phyloP scores from a whole-genome alignment of 2,329 filamentous ascomycete species.

The Grosmannia serpens region DNA sequence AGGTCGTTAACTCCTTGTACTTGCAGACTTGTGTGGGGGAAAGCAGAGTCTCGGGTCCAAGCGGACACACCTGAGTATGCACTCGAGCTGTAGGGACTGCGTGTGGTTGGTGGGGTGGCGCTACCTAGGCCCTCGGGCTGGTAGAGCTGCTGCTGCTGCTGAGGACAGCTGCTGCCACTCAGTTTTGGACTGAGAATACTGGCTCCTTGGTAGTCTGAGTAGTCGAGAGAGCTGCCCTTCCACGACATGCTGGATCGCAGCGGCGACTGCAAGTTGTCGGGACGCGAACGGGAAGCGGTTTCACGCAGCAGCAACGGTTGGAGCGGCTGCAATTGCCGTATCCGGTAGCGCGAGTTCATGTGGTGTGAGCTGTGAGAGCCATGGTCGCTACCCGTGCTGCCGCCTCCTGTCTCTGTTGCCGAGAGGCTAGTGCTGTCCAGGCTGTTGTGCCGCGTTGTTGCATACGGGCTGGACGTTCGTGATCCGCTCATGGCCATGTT shows the following conservation, averaged over 20 bases:
- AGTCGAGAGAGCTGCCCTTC: constrained; percentile 50
- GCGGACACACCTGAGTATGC: constrained; percentile 37
- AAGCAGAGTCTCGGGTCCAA: no score
- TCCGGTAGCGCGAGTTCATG: constrained; percentile 25
- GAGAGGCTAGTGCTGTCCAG: constrained; percentile 28
- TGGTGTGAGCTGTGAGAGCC: not conserved
- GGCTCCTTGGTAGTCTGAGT: constrained; percentile 35
- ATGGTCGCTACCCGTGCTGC: not conserved
- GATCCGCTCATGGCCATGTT: constrained; percentile 14
- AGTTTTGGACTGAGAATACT: constrained; percentile 24
- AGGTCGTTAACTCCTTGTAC: constrained; percentile 12
- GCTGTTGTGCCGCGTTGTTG: constrained; percentile 31
- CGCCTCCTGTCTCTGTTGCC: not conserved
- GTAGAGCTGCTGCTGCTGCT: constrained; percentile 16
- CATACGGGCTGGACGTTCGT: constrained; percentile 38
- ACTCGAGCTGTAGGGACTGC: constrained; percentile 36
- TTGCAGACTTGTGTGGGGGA: not conserved
- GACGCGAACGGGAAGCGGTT: constrained; percentile 42
- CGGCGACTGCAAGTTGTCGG: constrained; percentile 47
- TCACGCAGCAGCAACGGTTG: constrained; percentile 49
- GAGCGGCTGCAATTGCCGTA: constrained; percentile 29
- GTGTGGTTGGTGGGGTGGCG: constrained; percentile 22
- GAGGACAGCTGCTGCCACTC: not conserved
- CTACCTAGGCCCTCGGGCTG: constrained; percentile 13
- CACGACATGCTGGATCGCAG: constrained; percentile 50